These are phyloP conservation scores for Blastobotrys chiropterorum DNA, from an alignment of 805 yeast genomes.

Conservation along the genomic window DNA sequence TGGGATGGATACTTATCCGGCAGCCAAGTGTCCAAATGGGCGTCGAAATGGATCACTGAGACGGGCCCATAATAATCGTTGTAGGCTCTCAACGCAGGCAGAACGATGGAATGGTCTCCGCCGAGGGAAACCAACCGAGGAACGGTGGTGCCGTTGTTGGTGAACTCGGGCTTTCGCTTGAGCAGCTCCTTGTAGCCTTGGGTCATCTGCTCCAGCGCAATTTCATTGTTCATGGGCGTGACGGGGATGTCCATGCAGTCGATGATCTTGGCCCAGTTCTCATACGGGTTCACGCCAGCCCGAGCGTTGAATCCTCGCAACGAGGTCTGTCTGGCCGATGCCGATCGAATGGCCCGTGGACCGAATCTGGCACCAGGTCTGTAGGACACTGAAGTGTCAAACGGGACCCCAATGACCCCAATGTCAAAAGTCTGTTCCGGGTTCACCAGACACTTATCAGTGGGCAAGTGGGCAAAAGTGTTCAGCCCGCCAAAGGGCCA, in stretches of 20 bases:
- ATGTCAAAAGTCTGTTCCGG: slow-evolving; percentile 50
- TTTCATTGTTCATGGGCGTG: slow-evolving; percentile 59
- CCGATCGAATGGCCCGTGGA: slow-evolving; percentile 39
- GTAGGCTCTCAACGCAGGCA: slow-evolving; percentile 67
- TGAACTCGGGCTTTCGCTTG: slow-evolving; percentile 26
- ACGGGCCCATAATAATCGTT: slow-evolving; percentile 56
- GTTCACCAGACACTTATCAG: slow-evolving; percentile 49
- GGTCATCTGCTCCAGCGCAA: slow-evolving; percentile 60
- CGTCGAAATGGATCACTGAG: slow-evolving; percentile 76
- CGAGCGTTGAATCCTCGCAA: slow-evolving; percentile 65
- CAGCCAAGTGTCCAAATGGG: slow-evolving; percentile 82
- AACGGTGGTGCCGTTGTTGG: slow-evolving; percentile 11
- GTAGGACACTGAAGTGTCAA: slow-evolving; percentile 75
- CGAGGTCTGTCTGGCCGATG: slow-evolving; percentile 51
- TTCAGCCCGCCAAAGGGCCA: slow-evolving; percentile 50
- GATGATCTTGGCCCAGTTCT: slow-evolving; percentile 44
- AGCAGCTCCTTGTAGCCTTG: slow-evolving; percentile 51
- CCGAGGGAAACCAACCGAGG: slow-evolving; percentile 71
- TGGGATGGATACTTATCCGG: slow-evolving; percentile 76
- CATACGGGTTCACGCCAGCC: slow-evolving; percentile 57
- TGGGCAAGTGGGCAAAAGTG: slow-evolving; percentile 67
- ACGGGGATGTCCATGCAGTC: slow-evolving; percentile 69
- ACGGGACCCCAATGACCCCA: slow-evolving; percentile 73
- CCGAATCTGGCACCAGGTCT: slow-evolving; percentile 83
- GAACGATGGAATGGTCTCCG: slow-evolving; percentile 74